phyloP scores from a whole-genome alignment of 2,329 filamentous ascomycete species.

The Aspergillus caelatus region DNA sequence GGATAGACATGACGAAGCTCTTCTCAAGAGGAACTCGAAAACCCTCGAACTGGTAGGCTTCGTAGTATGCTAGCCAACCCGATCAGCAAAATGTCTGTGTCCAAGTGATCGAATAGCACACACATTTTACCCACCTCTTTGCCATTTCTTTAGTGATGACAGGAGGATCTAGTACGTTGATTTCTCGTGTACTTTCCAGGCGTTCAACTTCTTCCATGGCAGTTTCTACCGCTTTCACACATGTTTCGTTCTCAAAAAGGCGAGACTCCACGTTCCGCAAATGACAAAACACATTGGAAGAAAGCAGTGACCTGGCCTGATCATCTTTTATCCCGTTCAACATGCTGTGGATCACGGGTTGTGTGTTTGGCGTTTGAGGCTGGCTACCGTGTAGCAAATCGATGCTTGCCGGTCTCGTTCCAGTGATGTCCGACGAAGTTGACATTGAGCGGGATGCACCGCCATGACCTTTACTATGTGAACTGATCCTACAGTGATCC shows the following conservation, averaged over 20 bases:
- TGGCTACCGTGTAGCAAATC: neutral
- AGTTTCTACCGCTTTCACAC: slow-evolving; percentile 11
- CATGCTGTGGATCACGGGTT: slow-evolving; percentile 1
- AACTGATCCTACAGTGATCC: slow-evolving; percentile 15
- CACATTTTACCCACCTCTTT: slow-evolving; percentile 12
- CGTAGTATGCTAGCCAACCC: slow-evolving; percentile 9
- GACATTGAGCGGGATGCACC: slow-evolving; percentile 9
- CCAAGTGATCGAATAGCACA: neutral
- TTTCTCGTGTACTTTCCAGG: neutral
- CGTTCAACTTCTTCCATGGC: slow-evolving; percentile 16
- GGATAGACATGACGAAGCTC: slow-evolving; percentile 16
- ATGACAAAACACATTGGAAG: slow-evolving; percentile 19
- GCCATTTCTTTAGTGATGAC: slow-evolving; percentile 13
- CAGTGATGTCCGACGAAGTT: neutral
- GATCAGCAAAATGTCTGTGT: neutral
- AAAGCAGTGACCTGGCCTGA: neutral
- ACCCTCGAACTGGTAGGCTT: slow-evolving; percentile 19
- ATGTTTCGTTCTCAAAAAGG: slow-evolving; percentile 16
- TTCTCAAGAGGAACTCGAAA: slow-evolving; percentile 19
- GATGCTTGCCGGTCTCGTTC: too few relatives aligned
- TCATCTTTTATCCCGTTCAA: slow-evolving; percentile 8
- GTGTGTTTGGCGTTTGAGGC: neutral
- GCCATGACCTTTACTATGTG: neutral
- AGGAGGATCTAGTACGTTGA: neutral
- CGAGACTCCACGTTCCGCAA: slow-evolving; percentile 12